Conservation (phyloP, 495 filamentous ascomycete genomes). For the Diplogelasinospora grovesii region DNA sequence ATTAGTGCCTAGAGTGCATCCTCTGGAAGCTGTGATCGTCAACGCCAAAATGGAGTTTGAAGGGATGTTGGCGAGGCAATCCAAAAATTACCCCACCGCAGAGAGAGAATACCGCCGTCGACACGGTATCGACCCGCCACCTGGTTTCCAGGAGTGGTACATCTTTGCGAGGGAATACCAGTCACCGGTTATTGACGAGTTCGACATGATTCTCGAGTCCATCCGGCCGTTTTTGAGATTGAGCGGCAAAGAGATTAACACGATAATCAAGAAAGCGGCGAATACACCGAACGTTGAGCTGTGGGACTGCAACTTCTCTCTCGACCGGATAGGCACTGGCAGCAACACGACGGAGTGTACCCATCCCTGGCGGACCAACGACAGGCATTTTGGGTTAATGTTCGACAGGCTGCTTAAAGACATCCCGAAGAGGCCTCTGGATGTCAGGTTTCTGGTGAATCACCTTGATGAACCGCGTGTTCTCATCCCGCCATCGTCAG, state of each 20-base stretch:
- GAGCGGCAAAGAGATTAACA: conserved; percentile 18
- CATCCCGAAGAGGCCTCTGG: conserved; percentile 55
- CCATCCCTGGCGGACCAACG: conserved; percentile 18
- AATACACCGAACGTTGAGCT: conserved; percentile 12
- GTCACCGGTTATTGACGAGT: conserved; percentile 66
- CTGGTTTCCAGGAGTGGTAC: conserved; percentile 59
- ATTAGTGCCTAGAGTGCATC: conserved; percentile 27
- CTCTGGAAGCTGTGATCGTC: conserved; percentile 38
- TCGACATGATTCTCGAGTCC: conserved; percentile 41
- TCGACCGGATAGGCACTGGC: too few relatives aligned
- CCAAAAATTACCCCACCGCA: conserved; percentile 35
- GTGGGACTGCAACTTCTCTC: conserved; percentile 23
- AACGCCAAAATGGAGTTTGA: conserved; percentile 35
- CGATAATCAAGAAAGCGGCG: conserved; percentile 7
- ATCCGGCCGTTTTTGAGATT: conserved; percentile 22
- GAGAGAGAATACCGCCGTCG: conserved; percentile 47
- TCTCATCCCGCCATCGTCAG: conserved; percentile 39
- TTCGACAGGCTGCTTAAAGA: conserved; percentile 48
- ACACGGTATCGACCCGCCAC: conserved; percentile 48
- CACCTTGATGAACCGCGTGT: conserved; percentile 71
- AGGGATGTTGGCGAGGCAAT: conserved; percentile 35
- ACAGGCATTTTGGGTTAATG: conserved; percentile 14
- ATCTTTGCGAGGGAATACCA: conserved; percentile 51
- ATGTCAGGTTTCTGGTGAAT: conserved; percentile 74
- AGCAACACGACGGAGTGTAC: conserved; percentile 18